Base-by-base conservation (phyloP, 495 filamentous ascomycete species). In the Penicillium turbatum region DNA sequence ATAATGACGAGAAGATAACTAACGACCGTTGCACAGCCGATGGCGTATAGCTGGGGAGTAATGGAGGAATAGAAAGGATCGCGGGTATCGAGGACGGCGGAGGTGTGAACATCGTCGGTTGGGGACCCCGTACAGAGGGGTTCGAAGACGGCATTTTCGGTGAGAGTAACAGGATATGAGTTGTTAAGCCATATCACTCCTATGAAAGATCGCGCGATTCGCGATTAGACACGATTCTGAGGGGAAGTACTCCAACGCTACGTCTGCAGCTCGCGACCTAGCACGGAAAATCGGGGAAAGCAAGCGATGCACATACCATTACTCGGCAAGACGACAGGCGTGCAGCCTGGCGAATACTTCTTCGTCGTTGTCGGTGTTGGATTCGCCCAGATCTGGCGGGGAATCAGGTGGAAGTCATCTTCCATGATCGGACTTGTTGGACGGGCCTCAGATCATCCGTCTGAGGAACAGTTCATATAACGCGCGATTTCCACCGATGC, bases 1-100 rank as follows among this genome's bases (percentile, higher is more conserved):
- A 97, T 92, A 36, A 96, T 90, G 40, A 98, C 86, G 30, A 98
- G 81, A 62, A 96, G 85, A 68, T 95, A 98, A 41, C 90, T 90
- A 30, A 97, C 85, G 19, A 96, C 87, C 0, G 93, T 97, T 16
- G 88, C 86, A 24, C 89, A 89, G 47, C 89, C 90, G 51, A 97
- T 89, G 26, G 89, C 91, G 61, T 96, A 98, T 43, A 88, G 83
- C 68, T 93, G 89, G 2, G 95, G 92, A 21, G 89, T 87, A 12
- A 89, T 88, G 24, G 91, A 96, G 24, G 90, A 86, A 66, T 95
- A 96, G 71, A 97, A 98, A 9, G 90, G 92, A 57, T 95, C 89
- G 39, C 79, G 77, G 30, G 83, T 75, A 61, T 91, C 82, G 36
- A 83, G 77, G 34, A 72, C 67, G 39, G 77, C 66, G 15, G 68